Evolutionary conservation across 2,329 filamentous ascomycete species (phyloP).

Genomic region (Penicillium sp.): DNA sequence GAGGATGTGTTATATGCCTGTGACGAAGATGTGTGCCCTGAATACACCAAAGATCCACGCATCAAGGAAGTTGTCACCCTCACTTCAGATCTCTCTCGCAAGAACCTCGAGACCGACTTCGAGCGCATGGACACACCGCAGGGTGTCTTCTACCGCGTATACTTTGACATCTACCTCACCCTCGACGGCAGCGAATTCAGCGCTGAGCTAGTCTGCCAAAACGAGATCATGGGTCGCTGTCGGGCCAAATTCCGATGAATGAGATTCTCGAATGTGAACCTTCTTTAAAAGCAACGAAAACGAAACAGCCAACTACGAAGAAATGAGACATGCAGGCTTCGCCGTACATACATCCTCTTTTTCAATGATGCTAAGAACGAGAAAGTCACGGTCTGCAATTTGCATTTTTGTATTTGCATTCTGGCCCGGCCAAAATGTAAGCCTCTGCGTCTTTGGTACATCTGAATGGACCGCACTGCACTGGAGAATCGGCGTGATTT

Average conservation of each 20-base stretch:
- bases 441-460: not conserved
- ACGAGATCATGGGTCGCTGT: slow-evolving; percentile 97
- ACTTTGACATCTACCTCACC: slow-evolving; percentile 75
- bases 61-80: slow-evolving; percentile 99
- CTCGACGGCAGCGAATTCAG: slow-evolving; percentile 98
- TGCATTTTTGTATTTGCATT: not conserved
- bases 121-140: slow-evolving; percentile 99
- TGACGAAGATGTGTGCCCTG: slow-evolving; percentile 95
- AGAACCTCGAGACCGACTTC: slow-evolving; percentile 99
- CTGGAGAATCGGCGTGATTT: slow-evolving; percentile 22
- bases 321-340: not conserved
- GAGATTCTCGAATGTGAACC: not conserved
- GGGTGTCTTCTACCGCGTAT: slow-evolving; percentile 84
- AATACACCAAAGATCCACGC: slow-evolving; percentile 98
- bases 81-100: slow-evolving; percentile 92
- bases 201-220: slow-evolving; percentile 96
- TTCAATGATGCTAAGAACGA: not conserved
- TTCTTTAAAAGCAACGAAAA: not conserved
- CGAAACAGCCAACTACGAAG: not conserved
- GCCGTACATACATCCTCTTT: not conserved
- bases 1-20: slow-evolving; percentile 97
- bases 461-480: slow-evolving; percentile 14
- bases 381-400: not conserved
- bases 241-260: slow-evolving; percentile 75
- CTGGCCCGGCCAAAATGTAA: not conserved